Conservation (phyloP, 2,329 filamentous ascomycete species). For the Penicillium sp. region DNA sequence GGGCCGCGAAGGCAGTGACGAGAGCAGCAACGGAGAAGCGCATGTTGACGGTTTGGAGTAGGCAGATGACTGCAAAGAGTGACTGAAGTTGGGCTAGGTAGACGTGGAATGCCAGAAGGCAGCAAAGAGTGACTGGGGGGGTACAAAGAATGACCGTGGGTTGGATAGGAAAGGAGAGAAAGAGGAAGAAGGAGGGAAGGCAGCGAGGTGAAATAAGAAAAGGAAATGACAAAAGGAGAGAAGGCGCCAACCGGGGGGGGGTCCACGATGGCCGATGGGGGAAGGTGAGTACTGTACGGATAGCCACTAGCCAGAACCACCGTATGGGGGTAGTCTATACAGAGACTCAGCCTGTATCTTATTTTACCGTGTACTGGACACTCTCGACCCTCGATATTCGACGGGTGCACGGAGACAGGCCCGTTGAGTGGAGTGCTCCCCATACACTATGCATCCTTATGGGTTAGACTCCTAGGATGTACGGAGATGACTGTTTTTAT, state of each 20-base stretch:
- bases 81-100: constrained; percentile 27
- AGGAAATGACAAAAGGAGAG: constrained; percentile 5
- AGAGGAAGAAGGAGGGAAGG: constrained; percentile 16
- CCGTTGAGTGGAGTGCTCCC: background rate
- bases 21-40: constrained; percentile 41
- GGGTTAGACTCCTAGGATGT: background rate
- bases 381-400: background rate
- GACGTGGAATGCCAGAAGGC: constrained; percentile 14
- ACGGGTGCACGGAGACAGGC: background rate
- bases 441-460: background rate
- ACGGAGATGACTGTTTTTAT: background rate
- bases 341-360: too few species aligned
- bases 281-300: too few species aligned
- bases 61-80: constrained; percentile 24
- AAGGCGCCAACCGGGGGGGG: too few species aligned
- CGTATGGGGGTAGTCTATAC: too few species aligned
- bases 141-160: constrained; percentile 21
- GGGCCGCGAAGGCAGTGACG: constrained; percentile 42
- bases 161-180: constrained; percentile 16
- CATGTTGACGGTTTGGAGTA: constrained; percentile 33
- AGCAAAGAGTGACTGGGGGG: constrained; percentile 27
- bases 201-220: constrained; percentile 14
- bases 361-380: background rate
- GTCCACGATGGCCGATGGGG: background rate
- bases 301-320: too few species aligned